Base-by-base conservation (phyloP, 1,139 yeast genomes). In the Kodamaea plutei region DNA sequence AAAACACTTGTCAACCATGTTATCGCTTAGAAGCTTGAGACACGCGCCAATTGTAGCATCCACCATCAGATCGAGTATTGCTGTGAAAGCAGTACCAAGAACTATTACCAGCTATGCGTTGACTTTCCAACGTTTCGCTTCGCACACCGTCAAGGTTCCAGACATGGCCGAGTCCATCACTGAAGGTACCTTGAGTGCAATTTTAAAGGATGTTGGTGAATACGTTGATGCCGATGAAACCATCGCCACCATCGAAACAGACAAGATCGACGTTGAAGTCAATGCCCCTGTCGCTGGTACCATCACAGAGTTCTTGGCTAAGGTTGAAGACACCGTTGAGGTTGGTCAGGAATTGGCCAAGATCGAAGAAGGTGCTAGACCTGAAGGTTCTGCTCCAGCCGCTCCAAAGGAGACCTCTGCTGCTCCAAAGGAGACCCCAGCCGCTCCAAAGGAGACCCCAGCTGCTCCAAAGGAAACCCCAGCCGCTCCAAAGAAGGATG, bases 141-240 rank as follows among this genome's bases (percentile, higher is more conserved):
- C 72, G 11, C 58, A 57, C 30, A 50, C 69, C 34, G 95, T 91
- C 36, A 85, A 88, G 61, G 98, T 91, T 22, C 99, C 99, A 31
- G 95, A 87, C 46, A 88, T 91, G 96, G 98, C 98, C 30, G 99
- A 91, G 64, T 89, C 97, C 33, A 83, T 91, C 55, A 87, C 96
- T 30, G 99, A 91, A 63, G 99, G 99, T 59, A 87, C 97, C 30
- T 73, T 91, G 47, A 70, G 87, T 41, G 81, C 87, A 34, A 88
- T 77, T 62, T 73, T 77, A 47, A 81, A 80, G 58, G 67, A 76
- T 45, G 85, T 88, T 39, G 99, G 99, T 45, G 97, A 91, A 44
- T 88, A 65, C 51, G 94, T 93, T 36, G 76, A 73, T 37, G 79
- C 69, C 47, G 98, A 91, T 59, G 98, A 91, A 64, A 79, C 87